Evolutionary conservation across 2,329 filamentous ascomycete species (phyloP).

Genomic region (Calonectria hongkongensis): DNA sequence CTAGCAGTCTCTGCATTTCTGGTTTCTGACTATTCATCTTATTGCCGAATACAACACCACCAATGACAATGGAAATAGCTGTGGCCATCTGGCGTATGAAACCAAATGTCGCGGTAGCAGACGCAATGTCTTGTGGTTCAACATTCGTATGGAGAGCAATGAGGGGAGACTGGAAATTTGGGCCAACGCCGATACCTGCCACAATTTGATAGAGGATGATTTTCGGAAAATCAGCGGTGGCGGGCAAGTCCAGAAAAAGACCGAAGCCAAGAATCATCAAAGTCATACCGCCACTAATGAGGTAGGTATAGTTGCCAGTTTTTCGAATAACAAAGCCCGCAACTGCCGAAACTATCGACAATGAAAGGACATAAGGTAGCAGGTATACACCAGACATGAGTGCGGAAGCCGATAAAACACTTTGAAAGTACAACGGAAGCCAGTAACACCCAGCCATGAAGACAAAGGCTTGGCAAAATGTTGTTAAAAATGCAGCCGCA

Average conservation of each 20-base stretch:
- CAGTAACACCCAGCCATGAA: constrained; percentile 88
- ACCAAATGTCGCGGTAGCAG: constrained; percentile 79
- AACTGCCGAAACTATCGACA: constrained; percentile 77
- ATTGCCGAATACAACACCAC: constrained; percentile 86
- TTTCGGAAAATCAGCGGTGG: constrained; percentile 71
- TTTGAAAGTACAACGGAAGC: constrained; percentile 89
- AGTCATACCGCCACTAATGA: constrained; percentile 75
- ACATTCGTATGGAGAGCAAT: constrained; percentile 80
- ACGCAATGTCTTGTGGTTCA: constrained; percentile 77
- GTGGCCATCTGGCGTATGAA: constrained; percentile 82
- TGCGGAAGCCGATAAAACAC: constrained; percentile 79
- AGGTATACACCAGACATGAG: constrained; percentile 84
- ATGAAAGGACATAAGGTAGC: constrained; percentile 79
- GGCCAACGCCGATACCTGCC: constrained; percentile 78
- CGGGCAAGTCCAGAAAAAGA: constrained; percentile 76
- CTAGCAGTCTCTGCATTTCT: constrained; percentile 69
- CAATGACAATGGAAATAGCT: constrained; percentile 81
- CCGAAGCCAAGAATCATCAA: constrained; percentile 80
- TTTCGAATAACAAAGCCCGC: constrained; percentile 75
- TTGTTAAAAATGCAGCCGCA: constrained; percentile 77
- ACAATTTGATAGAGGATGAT: constrained; percentile 78
- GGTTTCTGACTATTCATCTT: constrained; percentile 75
- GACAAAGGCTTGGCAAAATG: constrained; percentile 83
- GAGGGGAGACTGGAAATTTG: constrained; percentile 81
- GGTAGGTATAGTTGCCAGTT: constrained; percentile 78